Percentiles rank a stretch among this genome's conserved stretches.
phyloP scores from a whole-genome alignment of 1,284 basidiomycete species.

The Ceratobasidium sp. region DNA sequence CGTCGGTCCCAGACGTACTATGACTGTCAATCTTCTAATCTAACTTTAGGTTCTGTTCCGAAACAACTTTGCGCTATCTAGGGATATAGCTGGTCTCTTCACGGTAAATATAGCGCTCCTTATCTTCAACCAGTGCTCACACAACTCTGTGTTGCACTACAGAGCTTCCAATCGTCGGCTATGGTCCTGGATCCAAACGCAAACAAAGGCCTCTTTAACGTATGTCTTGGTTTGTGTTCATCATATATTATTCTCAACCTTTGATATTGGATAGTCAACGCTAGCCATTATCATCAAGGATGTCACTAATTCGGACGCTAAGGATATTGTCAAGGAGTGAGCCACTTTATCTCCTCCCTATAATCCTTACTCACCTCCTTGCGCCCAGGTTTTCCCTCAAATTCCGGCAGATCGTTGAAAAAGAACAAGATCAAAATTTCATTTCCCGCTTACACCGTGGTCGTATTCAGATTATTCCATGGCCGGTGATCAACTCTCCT shows the following conservation, averaged over 20 bases:
- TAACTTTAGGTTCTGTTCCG: constrained; percentile 61
- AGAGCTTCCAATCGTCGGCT: constrained; percentile 70
- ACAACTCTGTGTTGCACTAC: neutral
- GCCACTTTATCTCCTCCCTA: neutral
- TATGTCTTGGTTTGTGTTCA: neutral
- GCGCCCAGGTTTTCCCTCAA: constrained; percentile 62
- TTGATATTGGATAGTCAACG: constrained; percentile 55
- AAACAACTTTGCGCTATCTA: constrained; percentile 45
- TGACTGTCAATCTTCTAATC: neutral
- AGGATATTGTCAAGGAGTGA: constrained; percentile 62
- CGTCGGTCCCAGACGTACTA: neutral
- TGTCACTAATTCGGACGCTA: constrained; percentile 67
- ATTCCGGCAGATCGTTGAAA: constrained; percentile 66
- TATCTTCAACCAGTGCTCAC: neutral
- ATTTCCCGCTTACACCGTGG: constrained; percentile 67
- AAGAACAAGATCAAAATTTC: constrained; percentile 70
- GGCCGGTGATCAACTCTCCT: constrained; percentile 71
- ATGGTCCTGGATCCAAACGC: constrained; percentile 67
- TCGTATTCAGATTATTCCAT: constrained; percentile 67
- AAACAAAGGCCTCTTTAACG: constrained; percentile 65
- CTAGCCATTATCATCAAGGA: constrained; percentile 74
- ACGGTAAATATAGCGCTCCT: constrained; percentile 35
- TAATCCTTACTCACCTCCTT: neutral
- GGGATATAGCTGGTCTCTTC: constrained; percentile 64
- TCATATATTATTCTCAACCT: neutral